Evolutionary conservation across 768 basidiomycete species (phyloP).

Genomic region (Rubroboletus satanas): DNA sequence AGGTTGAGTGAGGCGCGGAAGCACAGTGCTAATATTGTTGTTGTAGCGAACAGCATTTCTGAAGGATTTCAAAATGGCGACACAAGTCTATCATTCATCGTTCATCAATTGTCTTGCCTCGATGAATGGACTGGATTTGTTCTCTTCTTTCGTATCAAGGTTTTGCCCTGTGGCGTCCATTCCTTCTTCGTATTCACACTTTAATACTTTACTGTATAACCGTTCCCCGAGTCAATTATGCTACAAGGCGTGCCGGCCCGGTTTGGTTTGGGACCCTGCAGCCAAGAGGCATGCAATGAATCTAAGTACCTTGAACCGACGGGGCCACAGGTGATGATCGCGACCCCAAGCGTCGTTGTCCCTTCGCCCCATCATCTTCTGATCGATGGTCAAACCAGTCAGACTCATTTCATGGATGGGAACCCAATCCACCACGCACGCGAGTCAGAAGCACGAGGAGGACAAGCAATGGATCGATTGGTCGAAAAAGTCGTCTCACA

Average conservation of each 20-base stretch:
- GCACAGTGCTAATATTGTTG: too few species aligned
- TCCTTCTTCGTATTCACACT: too few species aligned
- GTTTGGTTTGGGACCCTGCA: not conserved
- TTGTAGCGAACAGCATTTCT: too few species aligned
- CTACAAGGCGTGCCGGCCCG: not conserved
- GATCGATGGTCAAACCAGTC: not conserved
- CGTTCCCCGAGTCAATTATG: not conserved
- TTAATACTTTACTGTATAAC: too few species aligned
- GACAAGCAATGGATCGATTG: slow-evolving; percentile 8
- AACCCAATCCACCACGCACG: not conserved
- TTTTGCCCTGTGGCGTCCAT: too few species aligned
- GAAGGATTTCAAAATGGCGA: too few species aligned
- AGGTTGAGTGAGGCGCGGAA: too few species aligned
- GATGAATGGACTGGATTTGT: too few species aligned
- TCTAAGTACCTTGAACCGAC: not conserved
- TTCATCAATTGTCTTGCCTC: too few species aligned
- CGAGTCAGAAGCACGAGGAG: not conserved
- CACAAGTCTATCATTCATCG: too few species aligned
- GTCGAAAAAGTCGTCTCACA: slow-evolving; percentile 6
- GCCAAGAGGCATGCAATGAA: not conserved
- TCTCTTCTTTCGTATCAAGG: too few species aligned
- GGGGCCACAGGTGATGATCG: not conserved
- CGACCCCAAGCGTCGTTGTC: not conserved
- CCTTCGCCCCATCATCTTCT: not conserved
- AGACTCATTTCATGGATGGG: not conserved